Base-by-base conservation (phyloP, 441 rosid species). In the Isatis lusitanica region DNA sequence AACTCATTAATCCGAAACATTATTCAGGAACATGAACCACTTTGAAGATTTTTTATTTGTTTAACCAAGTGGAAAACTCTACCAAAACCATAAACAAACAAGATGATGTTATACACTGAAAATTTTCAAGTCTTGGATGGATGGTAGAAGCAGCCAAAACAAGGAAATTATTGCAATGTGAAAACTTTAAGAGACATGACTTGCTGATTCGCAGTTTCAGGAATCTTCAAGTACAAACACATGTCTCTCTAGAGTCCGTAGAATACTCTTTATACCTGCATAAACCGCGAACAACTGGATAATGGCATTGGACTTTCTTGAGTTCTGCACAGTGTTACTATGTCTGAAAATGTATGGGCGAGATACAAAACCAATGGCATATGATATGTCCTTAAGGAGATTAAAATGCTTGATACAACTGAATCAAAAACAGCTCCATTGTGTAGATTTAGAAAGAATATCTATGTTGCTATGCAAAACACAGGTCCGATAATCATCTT, bases 141-240 rank as follows among this genome's bases (percentile, higher is more conserved):
- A 40, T 63, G 56, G 56, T 46, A 65, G 35, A 35, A 66, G 47
- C 28, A 17, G 46, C 59, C 46, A 66, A 42, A 42, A n/a, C 66
- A 40, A 65, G 35, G 18, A 66, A 35, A 50, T 33, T 12, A 33
- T 50, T 13, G 58, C 21, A 47, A 50, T 48, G 8, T 18, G 59
- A 36, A 65, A 12, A 21, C 24, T 21, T 9, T 0, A 66, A 24
- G 48, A 66, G 18, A 66, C 59, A 36, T 66, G 70, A 66, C 70
- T 51, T 50, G 42, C 44, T 50, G 70, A 21, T 50, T 66, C 60
- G 38, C 18, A 51, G 13, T 51, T 50, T 66, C 60, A 24, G 48
- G 48, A 66, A 66, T 51, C 61, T 65, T 65, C 18, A 35, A 48
- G 46, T 7, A 65, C 58, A 65, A 35, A 48, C 35, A 42, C 71